Evolutionary conservation across 2,329 filamentous ascomycete species (phyloP), one percentile per base, ranked within the genome.

Genomic region (Fusarium algeriense): DNA sequence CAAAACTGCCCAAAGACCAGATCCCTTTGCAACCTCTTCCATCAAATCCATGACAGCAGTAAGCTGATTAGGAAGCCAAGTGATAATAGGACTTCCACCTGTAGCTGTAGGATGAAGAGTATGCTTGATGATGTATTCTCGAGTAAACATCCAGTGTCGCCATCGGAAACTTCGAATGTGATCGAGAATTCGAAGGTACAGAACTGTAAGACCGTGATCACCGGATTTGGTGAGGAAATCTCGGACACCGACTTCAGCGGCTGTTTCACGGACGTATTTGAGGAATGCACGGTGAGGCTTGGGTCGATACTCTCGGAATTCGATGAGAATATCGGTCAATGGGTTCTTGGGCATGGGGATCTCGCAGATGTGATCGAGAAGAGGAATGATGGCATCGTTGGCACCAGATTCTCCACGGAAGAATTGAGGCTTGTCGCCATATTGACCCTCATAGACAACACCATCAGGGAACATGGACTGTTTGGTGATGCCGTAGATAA

Each of bases 381-480:
- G 88, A 6, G 95, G 95, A 59, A 97, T 91, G 86, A 98, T 98
- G 83, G 91, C 93, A 83, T 98, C 95, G 79, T 98, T 98, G 73
- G 95, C 95, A 45, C 95, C 95, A 53, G 91, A 94, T 83, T 98
- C 95, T 73, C 95, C 95, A 35, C 95, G 91, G 88, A 98, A 98
- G 60, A 88, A 91, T 80, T 94, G 83, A 7, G 93, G 92, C 78
- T 92, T 80, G 66, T 82, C 81, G 65, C 92, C 89, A 71, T 91
- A 91, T 67, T 95, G 88, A 12, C 94, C 94, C 79, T 97, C 92
- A 80, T 98, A 98, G 49, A 97, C 83, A 11, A 98, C 95, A 12
- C 95, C 95, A 70, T 95, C 85, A 12, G 95, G 95, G 81, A 98
- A 98, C 94, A 98, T 97, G 76, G 90, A 91, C 82, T 98, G 95